phyloP scores from a whole-genome alignment of 2,329 filamentous ascomycete genomes.

The Didymella pinodella region DNA sequence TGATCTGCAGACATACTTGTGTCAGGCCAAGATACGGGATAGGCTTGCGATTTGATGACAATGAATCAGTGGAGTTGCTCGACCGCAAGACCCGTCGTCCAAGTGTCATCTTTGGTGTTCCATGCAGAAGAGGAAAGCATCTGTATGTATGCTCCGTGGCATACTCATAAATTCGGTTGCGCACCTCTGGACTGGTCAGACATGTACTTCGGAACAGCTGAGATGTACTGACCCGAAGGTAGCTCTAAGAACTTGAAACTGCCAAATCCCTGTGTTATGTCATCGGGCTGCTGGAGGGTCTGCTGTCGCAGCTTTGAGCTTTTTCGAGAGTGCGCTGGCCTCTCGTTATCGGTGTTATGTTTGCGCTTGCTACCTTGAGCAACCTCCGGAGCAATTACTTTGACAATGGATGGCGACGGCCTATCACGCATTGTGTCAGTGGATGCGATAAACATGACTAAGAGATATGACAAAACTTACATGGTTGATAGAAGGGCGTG shows the following conservation, averaged over 20 bases:
- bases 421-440: conserved; percentile 18
- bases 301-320: conserved; percentile 8
- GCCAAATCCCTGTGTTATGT: background rate
- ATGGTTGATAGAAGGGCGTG: background rate
- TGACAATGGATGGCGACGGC: conserved; percentile 6
- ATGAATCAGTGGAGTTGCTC: background rate
- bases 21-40: conserved; percentile 35
- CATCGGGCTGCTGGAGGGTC: background rate
- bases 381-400: conserved; percentile 2
- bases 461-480: conserved; percentile 7
- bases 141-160: conserved; percentile 21
- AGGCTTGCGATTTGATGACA: background rate
- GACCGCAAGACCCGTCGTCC: background rate
- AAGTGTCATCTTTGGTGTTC: background rate
- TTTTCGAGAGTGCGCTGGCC: conserved; percentile 14
- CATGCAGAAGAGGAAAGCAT: conserved; percentile 27
- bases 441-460: too few relatives aligned
- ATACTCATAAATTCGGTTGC: conserved; percentile 37
- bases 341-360: background rate
- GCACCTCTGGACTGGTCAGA: conserved; percentile 32
- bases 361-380: conserved; percentile 9
- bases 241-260: conserved; percentile 31
- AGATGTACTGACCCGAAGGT: conserved; percentile 28
- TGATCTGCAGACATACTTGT: conserved; percentile 32
- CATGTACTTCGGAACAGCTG: background rate